Evolutionary conservation across 108 stramenopile genomes (phyloP), one percentile per base, ranked within the genome.

Genomic region (Cyclotella baltica): DNA sequence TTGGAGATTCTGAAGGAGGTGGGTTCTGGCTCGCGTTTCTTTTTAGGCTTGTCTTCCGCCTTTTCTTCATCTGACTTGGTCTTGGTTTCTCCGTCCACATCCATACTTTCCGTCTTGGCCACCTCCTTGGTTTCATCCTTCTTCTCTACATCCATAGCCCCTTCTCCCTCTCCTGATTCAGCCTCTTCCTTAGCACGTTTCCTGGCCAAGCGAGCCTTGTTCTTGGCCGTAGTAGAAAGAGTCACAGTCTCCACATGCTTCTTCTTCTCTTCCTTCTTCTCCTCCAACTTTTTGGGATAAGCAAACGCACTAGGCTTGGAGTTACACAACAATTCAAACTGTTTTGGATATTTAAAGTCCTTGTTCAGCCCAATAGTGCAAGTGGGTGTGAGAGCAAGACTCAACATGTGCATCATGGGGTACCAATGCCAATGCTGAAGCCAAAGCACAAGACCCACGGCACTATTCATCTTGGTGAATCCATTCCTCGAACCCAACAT

Each of bases 351-450:
- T 63, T 97, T 96, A 66, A 99, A 95, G 80, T 98, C 89, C 80
- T 87, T 87, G 84, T 98, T 98, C 38, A 99, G 81, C 8, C 98
- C 99, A 73, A 98, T 93, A n/a, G 97, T 90, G 34, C 88, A 85
- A 1, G 98, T 98, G 29, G 99, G 99, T 0, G 97, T 96, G 31
- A 99, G 77, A 9, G 98, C 93, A 9, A 99, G 89, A 56, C 96
- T 91, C 30, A 99, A 86, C 89, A 98, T 96, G 82, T 98, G 97
- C 92, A 98, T 92, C 87, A 98, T 91, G 19, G 99, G 99, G 75
- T 96, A 98, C 99, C 99, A 99, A 72, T 99, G 98, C 99, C 99
- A 99, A 79, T 99, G 95, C 77, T 99, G 99, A 51, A 95, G 74
- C 96, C 96, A 99, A 29, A 99, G 82, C 18, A 91, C 96, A 43